Evolutionary conservation across 345 rosid genomes (phyloP), one percentile per base, ranked within the genome.

Genomic region (Carallia brachiata): DNA sequence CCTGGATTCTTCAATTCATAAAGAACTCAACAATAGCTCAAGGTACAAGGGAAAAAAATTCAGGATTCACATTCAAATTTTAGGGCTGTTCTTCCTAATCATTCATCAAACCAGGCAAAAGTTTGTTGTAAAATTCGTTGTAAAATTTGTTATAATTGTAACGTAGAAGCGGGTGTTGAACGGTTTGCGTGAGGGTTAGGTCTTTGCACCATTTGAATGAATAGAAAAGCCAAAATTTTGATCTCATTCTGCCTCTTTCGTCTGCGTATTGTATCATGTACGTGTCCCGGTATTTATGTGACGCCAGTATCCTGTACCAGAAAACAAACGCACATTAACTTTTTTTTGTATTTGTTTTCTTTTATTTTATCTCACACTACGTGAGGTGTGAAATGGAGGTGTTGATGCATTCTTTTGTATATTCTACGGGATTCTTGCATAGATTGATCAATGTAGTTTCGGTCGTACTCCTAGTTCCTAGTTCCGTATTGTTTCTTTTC

Each of bases 1-100:
- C 94, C 91, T 36, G 90, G 97, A 74, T 95, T 95, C 84, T 95
- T 92, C 50, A 80, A 88, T 73, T 72, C 60, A 2, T 68, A 63
- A 77, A 23, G 28, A 27, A 3, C 32, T 9, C 19, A 19, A 19
- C 1, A 28, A n/a, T 2, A 17, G 48, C 15, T 16, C 39, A 54
- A 50, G 18, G 27, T 56, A 16, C 34, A 44, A 19, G 8, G 55
- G 30, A 15, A 62, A 6, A 28, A 10, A 54, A 30, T 28, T 52
- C 2, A 57, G 68, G 62, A 52, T 60, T 77, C 15, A 5, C 58
- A 65, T 19, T 59, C 52, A 44, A 74, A 19, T 70, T 69, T 39
- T n/a, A 68, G 68, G 66, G 19, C 19, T 27, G 15, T 61, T 8
- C 32, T 66, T 65, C 44, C 37, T 70, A 31, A 57, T 65, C 66